phyloP scores from a whole-genome alignment of 495 filamentous ascomycete species.

The Talaromyces liani region DNA sequence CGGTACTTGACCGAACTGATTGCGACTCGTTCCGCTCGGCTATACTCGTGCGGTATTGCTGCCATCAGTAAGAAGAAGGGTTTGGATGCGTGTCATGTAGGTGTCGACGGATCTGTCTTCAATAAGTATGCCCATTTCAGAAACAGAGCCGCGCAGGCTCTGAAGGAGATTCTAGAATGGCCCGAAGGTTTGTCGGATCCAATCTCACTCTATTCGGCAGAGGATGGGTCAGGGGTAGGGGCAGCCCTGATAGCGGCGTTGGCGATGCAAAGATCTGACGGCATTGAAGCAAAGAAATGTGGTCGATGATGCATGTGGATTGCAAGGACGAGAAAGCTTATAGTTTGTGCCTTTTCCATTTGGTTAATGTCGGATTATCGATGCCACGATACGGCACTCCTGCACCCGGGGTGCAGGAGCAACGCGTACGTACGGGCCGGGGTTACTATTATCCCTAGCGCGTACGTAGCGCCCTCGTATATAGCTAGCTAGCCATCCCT shows the following conservation, averaged over 20 bases:
- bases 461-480: no score
- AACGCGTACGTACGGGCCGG: no score
- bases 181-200: constrained; percentile 9
- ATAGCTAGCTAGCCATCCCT: no score
- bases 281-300: background rate
- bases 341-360: no score
- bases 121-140: constrained; percentile 93
- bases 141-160: constrained; percentile 65
- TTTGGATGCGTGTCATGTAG: constrained; percentile 72
- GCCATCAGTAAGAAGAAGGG: constrained; percentile 88
- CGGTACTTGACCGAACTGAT: constrained; percentile 79
- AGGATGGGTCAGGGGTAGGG: constrained; percentile 27
- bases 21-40: constrained; percentile 77
- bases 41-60: constrained; percentile 85
- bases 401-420: no score
- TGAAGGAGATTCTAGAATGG: constrained; percentile 44
- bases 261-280: constrained; percentile 8
- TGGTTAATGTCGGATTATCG: no score
- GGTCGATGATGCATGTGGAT: background rate
- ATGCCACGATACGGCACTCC: no score
- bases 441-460: no score
- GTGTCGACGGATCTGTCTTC: constrained; percentile 87
- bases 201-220: constrained; percentile 20
- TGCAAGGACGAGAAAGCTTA: no score
- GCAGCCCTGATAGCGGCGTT: constrained; percentile 25